Evolutionary conservation across 805 yeast genomes (phyloP).

Genomic region (Myxozyma neglecta): DNA sequence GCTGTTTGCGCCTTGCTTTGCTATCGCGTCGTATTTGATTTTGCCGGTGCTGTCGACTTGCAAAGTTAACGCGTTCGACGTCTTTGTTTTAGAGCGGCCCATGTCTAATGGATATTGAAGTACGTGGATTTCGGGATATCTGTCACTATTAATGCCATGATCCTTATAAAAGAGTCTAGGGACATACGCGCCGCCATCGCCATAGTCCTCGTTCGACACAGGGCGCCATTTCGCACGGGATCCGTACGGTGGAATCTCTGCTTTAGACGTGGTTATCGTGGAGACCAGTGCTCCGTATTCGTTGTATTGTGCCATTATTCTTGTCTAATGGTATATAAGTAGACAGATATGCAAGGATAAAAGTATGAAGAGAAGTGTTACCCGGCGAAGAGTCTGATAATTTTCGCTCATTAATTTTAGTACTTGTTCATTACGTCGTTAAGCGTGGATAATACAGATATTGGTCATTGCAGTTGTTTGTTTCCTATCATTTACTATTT

Average conservation of each 20-base stretch:
- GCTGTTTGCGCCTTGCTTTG: conserved; percentile 39
- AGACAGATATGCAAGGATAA: no score
- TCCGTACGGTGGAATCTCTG: conserved; percentile 36
- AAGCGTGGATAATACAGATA: no score
- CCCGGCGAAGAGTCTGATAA: no score
- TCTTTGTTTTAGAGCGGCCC: conserved; percentile 33
- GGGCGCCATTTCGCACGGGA: conserved; percentile 37
- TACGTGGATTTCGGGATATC: conserved; percentile 39
- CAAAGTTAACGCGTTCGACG: conserved; percentile 37
- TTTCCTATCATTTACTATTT: no score
- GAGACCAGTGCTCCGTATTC: conserved; percentile 20
- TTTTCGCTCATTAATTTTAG: no score
- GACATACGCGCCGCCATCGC: conserved; percentile 41
- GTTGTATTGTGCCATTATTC: conserved; percentile 7
- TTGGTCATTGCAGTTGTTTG: no score
- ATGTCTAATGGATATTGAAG: conserved; percentile 40
- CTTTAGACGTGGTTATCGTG: background rate
- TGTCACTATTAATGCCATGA: background rate
- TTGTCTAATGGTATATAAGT: background rate
- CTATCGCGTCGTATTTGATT: conserved; percentile 40
- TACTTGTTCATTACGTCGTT: no score
- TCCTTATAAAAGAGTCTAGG: background rate
- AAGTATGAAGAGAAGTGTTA: no score
- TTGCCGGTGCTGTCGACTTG: conserved; percentile 38
- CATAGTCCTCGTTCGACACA: conserved; percentile 34